Percentiles rank a stretch among this genome's conserved stretches.
Conservation (phyloP, 192 early-diverging fungal species). For the Linnemannia schmuckeri region DNA sequence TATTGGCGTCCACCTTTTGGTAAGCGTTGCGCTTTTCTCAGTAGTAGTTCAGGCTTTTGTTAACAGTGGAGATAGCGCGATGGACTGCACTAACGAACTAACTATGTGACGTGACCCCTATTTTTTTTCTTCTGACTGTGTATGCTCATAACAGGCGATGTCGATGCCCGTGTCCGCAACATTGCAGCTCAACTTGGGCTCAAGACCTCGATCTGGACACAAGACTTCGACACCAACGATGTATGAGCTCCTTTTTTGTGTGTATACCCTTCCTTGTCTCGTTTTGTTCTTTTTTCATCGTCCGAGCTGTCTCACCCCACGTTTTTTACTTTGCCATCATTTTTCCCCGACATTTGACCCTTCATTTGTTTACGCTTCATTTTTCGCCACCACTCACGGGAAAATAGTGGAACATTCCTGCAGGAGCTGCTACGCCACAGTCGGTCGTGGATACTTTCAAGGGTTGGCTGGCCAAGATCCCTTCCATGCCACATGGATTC, state of each 20-base stretch:
- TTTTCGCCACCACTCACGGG: not conserved
- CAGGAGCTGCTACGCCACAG: slow-evolving; percentile 24
- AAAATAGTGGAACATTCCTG: slow-evolving; percentile 34
- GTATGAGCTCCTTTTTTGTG: not conserved
- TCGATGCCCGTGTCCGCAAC: slow-evolving; percentile 70
- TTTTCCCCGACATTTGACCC: not conserved
- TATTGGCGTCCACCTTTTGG: slow-evolving; percentile 71
- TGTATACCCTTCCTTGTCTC: no score
- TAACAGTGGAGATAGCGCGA: not conserved
- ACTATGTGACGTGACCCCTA: not conserved
- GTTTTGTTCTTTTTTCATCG: no score
- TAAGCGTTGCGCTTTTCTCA: not conserved
- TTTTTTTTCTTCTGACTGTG: slow-evolving; percentile 24
- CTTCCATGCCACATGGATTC: slow-evolving; percentile 58
- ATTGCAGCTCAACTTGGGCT: slow-evolving; percentile 66
- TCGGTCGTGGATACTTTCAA: slow-evolving; percentile 44
- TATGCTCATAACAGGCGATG: slow-evolving; percentile 57
- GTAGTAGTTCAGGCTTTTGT: not conserved
- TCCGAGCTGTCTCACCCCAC: not conserved
- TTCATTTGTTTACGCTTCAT: not conserved
- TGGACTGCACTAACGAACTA: not conserved
- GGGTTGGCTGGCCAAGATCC: slow-evolving; percentile 55
- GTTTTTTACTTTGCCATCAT: not conserved
- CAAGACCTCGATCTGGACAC: slow-evolving; percentile 58
- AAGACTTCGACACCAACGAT: slow-evolving; percentile 57